Evolutionary conservation across 306 rosid species (phyloP).

Genomic region (Sophora flavescens): DNA sequence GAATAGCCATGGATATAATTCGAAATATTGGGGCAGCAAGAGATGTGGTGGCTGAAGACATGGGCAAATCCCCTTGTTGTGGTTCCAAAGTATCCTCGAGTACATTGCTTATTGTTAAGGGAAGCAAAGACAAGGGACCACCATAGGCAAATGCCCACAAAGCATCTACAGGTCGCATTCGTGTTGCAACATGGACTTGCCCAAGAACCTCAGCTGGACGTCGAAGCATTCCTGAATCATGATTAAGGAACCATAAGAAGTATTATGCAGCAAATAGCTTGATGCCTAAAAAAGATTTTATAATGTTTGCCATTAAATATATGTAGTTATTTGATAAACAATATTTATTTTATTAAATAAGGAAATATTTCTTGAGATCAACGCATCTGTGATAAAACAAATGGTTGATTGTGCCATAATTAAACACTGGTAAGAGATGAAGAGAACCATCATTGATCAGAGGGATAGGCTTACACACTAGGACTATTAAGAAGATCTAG

Average conservation of each 20-base stretch:
- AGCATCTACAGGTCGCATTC: slow-evolving; percentile 92
- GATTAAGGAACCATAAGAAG: slow-evolving; percentile 42
- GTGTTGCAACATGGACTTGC: slow-evolving; percentile 92
- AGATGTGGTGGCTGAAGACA: slow-evolving; percentile 78
- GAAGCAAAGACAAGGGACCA: slow-evolving; percentile 96
- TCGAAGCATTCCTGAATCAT: slow-evolving; percentile 75
- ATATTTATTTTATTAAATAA: slow-evolving; percentile 24
- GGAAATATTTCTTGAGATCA: slow-evolving; percentile 9
- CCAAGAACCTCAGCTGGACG: slow-evolving; percentile 99
- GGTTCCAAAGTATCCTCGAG: slow-evolving; percentile 81
- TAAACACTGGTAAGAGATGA: slow-evolving; percentile 36
- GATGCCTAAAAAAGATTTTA: slow-evolving; percentile 40
- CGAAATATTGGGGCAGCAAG: slow-evolving; percentile 63
- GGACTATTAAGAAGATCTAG: slow-evolving; percentile 17
- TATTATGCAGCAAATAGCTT: slow-evolving; percentile 37
- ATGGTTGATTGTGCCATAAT: slow-evolving; percentile 26
- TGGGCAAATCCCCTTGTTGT: slow-evolving; percentile 59
- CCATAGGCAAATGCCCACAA: slow-evolving; percentile 97
- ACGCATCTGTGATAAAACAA: slow-evolving; percentile 19
- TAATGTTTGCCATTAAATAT: slow-evolving; percentile 32
- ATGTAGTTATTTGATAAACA: neutral
- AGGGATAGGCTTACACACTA: slow-evolving; percentile 1
- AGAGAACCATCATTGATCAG: slow-evolving; percentile 30
- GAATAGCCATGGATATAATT: slow-evolving; percentile 67
- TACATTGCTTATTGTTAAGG: slow-evolving; percentile 76